Conservation (phyloP, 2,329 filamentous ascomycete species). For the Cordyceps cateniannulata region DNA sequence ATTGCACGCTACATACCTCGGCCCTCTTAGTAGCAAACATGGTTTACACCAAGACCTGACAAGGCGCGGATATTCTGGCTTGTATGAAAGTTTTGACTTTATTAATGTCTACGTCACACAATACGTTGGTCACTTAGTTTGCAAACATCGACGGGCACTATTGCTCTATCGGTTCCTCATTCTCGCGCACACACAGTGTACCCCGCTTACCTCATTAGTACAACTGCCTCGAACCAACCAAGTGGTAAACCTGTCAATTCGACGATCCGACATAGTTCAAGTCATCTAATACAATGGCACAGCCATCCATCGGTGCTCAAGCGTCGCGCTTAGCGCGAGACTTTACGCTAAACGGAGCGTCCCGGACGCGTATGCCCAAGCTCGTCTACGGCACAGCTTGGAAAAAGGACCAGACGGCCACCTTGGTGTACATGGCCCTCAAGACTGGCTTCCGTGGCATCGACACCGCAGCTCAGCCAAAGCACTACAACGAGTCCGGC, state of each 20-base stretch:
- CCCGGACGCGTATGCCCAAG: constrained; percentile 38
- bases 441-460: constrained; percentile 63
- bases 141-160: no score
- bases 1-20: no score
- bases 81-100: no score
- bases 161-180: not conserved
- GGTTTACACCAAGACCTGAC: no score
- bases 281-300: constrained; percentile 14
- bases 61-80: no score
- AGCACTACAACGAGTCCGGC: constrained; percentile 68
- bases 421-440: constrained; percentile 63
- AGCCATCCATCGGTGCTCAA: constrained; percentile 19
- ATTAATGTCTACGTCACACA: no score
- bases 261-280: not conserved
- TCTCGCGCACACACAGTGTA: not conserved
- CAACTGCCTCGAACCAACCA: not conserved
- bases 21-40: no score
- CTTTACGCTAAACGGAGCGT: constrained; percentile 24
- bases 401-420: constrained; percentile 64
- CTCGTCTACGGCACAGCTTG: constrained; percentile 79
- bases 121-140: no score
- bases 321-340: constrained; percentile 28
- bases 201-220: not conserved
- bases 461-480: constrained; percentile 73
- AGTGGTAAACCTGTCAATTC: not conserved